Evolutionary conservation across 345 rosid genomes (phyloP).

Genomic region (Pelargonium nanum): DNA sequence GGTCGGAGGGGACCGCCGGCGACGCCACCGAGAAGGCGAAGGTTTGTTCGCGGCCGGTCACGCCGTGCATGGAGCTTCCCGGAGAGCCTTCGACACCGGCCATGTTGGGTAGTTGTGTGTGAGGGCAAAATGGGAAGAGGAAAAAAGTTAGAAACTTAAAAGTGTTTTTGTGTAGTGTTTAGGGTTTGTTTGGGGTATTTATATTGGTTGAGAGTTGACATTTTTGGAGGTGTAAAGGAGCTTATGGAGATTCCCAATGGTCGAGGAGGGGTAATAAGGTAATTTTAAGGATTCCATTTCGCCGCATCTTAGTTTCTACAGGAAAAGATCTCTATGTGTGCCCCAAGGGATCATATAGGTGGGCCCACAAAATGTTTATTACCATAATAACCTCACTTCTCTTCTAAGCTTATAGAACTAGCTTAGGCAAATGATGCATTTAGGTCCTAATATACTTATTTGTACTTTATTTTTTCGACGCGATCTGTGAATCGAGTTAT

Average conservation of each 20-base stretch:
- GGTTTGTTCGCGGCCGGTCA: conserved; percentile 54
- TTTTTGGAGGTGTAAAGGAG: conserved; percentile 15
- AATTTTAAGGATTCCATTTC: conserved; percentile 30
- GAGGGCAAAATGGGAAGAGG: no score
- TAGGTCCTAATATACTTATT: no score
- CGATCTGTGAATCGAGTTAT: no score
- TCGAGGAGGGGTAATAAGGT: conserved; percentile 11
- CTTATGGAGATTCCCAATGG: conserved; percentile 41
- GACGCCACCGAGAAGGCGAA: conserved; percentile 58
- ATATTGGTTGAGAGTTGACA: conserved; percentile 37
- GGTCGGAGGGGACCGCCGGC: conserved; percentile 47
- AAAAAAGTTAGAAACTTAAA: no score
- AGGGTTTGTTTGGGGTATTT: not conserved
- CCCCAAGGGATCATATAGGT: conserved; percentile 64
- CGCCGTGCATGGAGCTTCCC: conserved; percentile 84
- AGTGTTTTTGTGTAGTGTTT: no score
- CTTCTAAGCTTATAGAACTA: not conserved
- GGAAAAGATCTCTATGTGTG: conserved; percentile 25
- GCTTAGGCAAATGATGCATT: no score
- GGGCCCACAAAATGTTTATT: no score
- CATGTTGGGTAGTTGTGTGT: conserved; percentile 33
- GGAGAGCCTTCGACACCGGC: conserved; percentile 43
- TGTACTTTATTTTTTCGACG: no score
- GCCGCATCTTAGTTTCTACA: no score
- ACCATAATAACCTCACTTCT: no score